A percentile compares a stretch with the other conserved stretches of the same genome.
phyloP scores from a whole-genome alignment of 305 asterid genomes.

The Rubia peregrina region DNA sequence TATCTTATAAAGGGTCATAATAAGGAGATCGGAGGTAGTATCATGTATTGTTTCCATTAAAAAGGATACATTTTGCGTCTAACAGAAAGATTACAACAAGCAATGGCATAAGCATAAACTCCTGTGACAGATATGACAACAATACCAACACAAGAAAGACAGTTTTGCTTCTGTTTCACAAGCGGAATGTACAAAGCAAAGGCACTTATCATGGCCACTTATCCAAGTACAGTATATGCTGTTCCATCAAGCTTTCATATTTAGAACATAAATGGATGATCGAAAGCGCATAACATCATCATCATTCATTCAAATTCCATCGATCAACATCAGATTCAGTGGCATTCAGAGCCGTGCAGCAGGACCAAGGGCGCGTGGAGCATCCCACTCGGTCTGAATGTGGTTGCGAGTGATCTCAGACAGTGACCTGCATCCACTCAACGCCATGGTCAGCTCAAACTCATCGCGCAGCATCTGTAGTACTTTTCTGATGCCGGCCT shows the following conservation, averaged over 20 bases:
- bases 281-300: slow-evolving; percentile 13
- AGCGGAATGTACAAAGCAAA: slow-evolving; percentile 12
- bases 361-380: slow-evolving; percentile 40
- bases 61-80: no score
- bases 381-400: slow-evolving; percentile 71
- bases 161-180: slow-evolving; percentile 1
- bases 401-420: slow-evolving; percentile 74
- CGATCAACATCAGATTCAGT: slow-evolving; percentile 4
- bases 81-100: no score
- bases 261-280: slow-evolving; percentile 11
- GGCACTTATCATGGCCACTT: slow-evolving; percentile 14
- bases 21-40: no score
- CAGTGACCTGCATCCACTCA: slow-evolving; percentile 73
- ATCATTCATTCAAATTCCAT: slow-evolving; percentile 9
- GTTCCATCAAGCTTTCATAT: slow-evolving; percentile 11
- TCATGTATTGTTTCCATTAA: no score
- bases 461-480: slow-evolving; percentile 85
- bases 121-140: background rate
- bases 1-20: no score
- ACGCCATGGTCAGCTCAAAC: slow-evolving; percentile 89
- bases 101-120: no score
- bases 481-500: slow-evolving; percentile 67
- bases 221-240: slow-evolving; percentile 5
- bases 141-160: background rate
- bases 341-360: slow-evolving; percentile 45